phyloP scores from a whole-genome alignment of 2,329 filamentous ascomycete species.

The Aureobasidium namibiae region DNA sequence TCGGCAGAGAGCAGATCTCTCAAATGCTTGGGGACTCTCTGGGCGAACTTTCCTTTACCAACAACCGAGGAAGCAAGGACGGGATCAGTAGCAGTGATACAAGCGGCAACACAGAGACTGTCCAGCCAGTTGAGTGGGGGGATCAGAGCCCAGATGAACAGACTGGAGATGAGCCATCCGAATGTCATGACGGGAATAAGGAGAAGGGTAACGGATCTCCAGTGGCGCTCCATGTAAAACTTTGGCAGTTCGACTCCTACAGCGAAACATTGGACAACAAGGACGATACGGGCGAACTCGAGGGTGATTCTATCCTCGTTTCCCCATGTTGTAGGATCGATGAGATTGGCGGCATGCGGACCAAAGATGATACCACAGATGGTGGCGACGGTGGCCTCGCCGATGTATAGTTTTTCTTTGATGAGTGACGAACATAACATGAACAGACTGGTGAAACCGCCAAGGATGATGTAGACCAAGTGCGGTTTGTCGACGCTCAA shows the following conservation, averaged over 20 bases:
- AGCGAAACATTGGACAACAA: slow-evolving; percentile 88
- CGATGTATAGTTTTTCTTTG: slow-evolving; percentile 97
- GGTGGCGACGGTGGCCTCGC: slow-evolving; percentile 91
- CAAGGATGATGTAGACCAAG: slow-evolving; percentile 96
- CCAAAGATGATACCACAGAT: slow-evolving; percentile 84
- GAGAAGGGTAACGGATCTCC: slow-evolving; percentile 82
- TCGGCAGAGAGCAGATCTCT: slow-evolving; percentile 91
- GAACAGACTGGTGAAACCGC: slow-evolving; percentile 94
- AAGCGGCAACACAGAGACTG: slow-evolving; percentile 77
- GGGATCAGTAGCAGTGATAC: slow-evolving; percentile 93
- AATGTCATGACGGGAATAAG: slow-evolving; percentile 95
- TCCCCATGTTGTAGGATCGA: slow-evolving; percentile 69
- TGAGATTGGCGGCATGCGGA: slow-evolving; percentile 72
- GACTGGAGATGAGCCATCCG: slow-evolving; percentile 85
- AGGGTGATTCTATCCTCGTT: slow-evolving; percentile 79
- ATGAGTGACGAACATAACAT: slow-evolving; percentile 98
- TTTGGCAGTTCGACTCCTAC: slow-evolving; percentile 85
- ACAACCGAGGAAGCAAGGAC: slow-evolving; percentile 96
- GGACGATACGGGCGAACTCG: slow-evolving; percentile 80
- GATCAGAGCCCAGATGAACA: slow-evolving; percentile 89
- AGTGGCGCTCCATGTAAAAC: slow-evolving; percentile 96
- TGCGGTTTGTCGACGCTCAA: slow-evolving; percentile 87
- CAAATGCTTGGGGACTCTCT: slow-evolving; percentile 93
- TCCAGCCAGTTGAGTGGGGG: slow-evolving; percentile 78
- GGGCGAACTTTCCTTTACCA: slow-evolving; percentile 97